These are phyloP conservation scores for Vachellia pachyceras DNA, from an alignment of 306 rosid genomes.

Conservation along the genomic window DNA sequence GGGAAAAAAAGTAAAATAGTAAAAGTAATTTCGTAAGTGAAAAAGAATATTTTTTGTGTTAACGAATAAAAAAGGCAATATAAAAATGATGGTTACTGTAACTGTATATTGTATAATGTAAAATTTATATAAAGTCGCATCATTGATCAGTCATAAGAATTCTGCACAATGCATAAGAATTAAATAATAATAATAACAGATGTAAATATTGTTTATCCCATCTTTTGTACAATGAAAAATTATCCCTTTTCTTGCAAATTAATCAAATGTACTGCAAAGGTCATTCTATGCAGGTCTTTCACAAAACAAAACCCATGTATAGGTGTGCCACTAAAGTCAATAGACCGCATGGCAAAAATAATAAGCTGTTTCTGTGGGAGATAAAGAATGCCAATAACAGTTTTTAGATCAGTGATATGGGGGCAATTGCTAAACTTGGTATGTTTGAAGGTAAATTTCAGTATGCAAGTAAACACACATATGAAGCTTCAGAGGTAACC, in stretches of 20 bases:
- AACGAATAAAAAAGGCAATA: neutral
- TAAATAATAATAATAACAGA: neutral
- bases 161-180: neutral
- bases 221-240: neutral
- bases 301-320: too few relatives aligned
- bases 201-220: neutral
- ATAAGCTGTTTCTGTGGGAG: neutral
- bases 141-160: neutral
- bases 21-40: neutral
- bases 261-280: neutral
- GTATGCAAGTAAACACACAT: slow-evolving; percentile 11
- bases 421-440: neutral
- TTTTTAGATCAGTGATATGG: neutral
- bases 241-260: neutral
- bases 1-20: neutral
- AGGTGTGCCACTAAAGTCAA: slow-evolving; percentile 2
- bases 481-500: slow-evolving; percentile 52
- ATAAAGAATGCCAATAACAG: neutral
- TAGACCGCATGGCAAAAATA: neutral
- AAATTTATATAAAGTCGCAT: neutral
- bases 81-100: neutral
- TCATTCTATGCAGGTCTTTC: neutral
- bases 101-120: neutral
- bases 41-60: neutral
- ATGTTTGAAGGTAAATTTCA: slow-evolving; percentile 12